Conservation (phyloP, 495 filamentous ascomycete genomes). For the Jackrogersella minutella region DNA sequence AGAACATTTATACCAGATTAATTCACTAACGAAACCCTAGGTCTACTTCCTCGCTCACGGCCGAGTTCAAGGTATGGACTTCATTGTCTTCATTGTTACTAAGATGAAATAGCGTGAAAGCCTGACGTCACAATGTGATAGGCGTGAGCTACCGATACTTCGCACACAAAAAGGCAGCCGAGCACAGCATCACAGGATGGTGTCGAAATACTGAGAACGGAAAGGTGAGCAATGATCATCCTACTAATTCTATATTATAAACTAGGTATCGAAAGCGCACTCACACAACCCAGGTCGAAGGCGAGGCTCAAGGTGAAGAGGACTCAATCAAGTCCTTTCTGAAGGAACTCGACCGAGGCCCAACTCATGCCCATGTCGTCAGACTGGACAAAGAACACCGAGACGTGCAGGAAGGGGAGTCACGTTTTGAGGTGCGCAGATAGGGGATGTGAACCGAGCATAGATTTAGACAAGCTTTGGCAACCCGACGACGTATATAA, state of each 20-base stretch:
- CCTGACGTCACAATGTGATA: slow-evolving; percentile 46
- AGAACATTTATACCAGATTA: not conserved
- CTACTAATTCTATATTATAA: too few species aligned
- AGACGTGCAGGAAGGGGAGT: slow-evolving; percentile 67
- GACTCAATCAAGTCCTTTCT: slow-evolving; percentile 71
- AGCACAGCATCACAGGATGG: slow-evolving; percentile 76
- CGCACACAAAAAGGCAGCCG: slow-evolving; percentile 71
- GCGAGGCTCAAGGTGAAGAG: slow-evolving; percentile 82
- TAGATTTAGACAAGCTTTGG: not conserved
- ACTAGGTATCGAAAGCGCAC: not conserved
- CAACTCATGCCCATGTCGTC: slow-evolving; percentile 69
- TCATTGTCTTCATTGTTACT: too few species aligned
- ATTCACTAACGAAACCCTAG: slow-evolving; percentile 35
- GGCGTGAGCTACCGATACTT: slow-evolving; percentile 83
- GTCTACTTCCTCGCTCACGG: slow-evolving; percentile 65
- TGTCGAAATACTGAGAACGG: slow-evolving; percentile 79
- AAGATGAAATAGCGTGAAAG: not conserved
- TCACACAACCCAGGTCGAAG: slow-evolving; percentile 70
- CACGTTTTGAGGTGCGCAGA: slow-evolving; percentile 64
- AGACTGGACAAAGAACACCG: slow-evolving; percentile 74
- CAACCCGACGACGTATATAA: not conserved
- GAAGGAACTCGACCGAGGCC: slow-evolving; percentile 79
- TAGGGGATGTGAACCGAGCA: slow-evolving; percentile 22
- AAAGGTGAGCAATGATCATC: slow-evolving; percentile 57
- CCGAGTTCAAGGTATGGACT: slow-evolving; percentile 58